Evolutionary conservation across 2,329 filamentous ascomycete genomes (phyloP).

Genomic region (Colletotrichum horii): DNA sequence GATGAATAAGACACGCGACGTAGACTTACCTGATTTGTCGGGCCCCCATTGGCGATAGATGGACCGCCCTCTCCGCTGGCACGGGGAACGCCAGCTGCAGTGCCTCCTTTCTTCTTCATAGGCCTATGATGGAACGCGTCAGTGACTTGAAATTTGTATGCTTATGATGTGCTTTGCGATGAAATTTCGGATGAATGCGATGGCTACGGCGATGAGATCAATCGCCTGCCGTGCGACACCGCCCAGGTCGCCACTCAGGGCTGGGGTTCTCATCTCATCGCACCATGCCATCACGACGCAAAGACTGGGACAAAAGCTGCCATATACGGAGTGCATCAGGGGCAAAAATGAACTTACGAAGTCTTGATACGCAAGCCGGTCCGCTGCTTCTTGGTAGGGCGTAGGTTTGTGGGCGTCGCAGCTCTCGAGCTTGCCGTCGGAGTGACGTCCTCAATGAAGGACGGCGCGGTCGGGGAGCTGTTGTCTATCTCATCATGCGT

Average conservation of each 20-base stretch:
- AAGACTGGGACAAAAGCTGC: background rate
- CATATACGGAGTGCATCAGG: background rate
- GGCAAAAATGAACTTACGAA: slow-evolving; percentile 61
- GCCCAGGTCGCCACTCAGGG: background rate
- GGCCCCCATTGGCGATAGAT: slow-evolving; percentile 62
- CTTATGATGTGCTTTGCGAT: background rate
- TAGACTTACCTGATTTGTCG: slow-evolving; percentile 58
- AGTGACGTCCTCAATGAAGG: slow-evolving; percentile 52
- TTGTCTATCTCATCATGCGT: slow-evolving; percentile 60
- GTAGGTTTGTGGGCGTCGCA: slow-evolving; percentile 61
- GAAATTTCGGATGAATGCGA: background rate
- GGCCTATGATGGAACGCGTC: slow-evolving; percentile 56
- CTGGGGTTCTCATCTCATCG: background rate
- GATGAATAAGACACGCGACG: background rate
- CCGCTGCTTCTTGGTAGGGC: slow-evolving; percentile 64
- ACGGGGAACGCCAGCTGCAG: slow-evolving; percentile 72
- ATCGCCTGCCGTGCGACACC: background rate
- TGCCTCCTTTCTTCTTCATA: slow-evolving; percentile 75
- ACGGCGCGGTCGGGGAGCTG: slow-evolving; percentile 56
- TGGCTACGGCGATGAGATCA: slow-evolving; percentile 10
- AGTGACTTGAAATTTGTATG: background rate
- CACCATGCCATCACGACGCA: slow-evolving; percentile 6
- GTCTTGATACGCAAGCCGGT: slow-evolving; percentile 70
- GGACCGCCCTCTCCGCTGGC: slow-evolving; percentile 68
- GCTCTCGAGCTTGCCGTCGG: slow-evolving; percentile 61